These are phyloP conservation scores for Cornus suecica DNA, from an alignment of 148 eudicot species.

Conservation along the genomic window DNA sequence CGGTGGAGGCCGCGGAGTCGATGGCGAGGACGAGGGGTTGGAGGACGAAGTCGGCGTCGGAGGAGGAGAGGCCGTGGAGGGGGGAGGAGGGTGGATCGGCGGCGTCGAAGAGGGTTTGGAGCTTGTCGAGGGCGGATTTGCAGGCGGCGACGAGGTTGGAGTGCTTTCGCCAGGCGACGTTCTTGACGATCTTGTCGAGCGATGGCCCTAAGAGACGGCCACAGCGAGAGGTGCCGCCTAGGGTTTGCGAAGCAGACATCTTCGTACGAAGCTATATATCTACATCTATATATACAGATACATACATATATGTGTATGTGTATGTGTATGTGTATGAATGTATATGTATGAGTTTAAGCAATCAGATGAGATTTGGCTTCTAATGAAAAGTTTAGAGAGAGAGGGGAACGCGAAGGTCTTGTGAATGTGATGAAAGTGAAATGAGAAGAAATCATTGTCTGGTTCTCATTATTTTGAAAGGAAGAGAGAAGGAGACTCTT, in stretches of 20 bases:
- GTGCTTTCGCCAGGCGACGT: constrained; percentile 87
- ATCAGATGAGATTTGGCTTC: too few species aligned
- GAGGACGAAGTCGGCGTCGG: constrained; percentile 57
- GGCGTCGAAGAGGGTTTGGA: constrained; percentile 47
- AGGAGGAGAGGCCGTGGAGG: constrained; percentile 33
- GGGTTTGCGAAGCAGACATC: constrained; percentile 36
- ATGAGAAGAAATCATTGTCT: too few species aligned
- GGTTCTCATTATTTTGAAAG: too few species aligned
- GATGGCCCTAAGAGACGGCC: constrained; percentile 78
- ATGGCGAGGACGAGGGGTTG: constrained; percentile 69
- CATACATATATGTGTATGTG: background rate
- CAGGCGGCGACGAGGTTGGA: constrained; percentile 61
- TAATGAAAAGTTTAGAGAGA: too few species aligned
- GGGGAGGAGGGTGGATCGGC: constrained; percentile 48
- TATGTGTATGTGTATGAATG: background rate
- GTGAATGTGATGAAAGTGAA: too few species aligned
- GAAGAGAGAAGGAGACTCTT: too few species aligned
- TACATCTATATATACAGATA: too few species aligned
- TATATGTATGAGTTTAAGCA: too few species aligned
- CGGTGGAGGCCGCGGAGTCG: constrained; percentile 58
- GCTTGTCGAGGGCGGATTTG: constrained; percentile 73
- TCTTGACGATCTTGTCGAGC: constrained; percentile 89
- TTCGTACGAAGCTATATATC: background rate
- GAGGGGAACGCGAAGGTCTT: too few species aligned
- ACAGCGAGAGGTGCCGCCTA: constrained; percentile 69